Percentiles rank a stretch among this genome's conserved stretches.
Conservation (phyloP, 2,329 filamentous ascomycete genomes). For the Fragosphaeria purpurea region DNA sequence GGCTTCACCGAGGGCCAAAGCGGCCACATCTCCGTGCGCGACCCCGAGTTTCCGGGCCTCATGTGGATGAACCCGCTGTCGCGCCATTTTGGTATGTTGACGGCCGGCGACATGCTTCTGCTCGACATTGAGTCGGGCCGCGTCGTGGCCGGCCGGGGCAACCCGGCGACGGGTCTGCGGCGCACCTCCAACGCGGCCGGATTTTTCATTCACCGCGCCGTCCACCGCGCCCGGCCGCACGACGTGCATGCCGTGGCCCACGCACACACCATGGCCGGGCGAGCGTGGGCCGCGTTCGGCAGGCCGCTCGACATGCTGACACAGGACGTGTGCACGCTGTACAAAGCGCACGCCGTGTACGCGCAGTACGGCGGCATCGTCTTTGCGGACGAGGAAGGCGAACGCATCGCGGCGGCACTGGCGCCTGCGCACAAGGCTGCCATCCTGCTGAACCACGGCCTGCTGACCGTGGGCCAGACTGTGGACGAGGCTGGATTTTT, state of each 20-base stretch:
- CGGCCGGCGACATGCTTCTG: constrained; percentile 58
- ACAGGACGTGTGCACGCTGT: constrained; percentile 56
- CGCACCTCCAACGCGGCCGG: constrained; percentile 54
- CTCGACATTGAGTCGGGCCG: constrained; percentile 47
- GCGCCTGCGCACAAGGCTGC: constrained; percentile 48
- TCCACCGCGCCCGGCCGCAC: constrained; percentile 52
- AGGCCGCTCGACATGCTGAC: constrained; percentile 60
- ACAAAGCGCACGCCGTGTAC: constrained; percentile 52
- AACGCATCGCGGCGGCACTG: constrained; percentile 52
- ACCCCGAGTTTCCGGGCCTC: constrained; percentile 48
- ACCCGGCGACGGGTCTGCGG: constrained; percentile 21
- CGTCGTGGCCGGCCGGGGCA: constrained; percentile 50
- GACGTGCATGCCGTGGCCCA: constrained; percentile 60
- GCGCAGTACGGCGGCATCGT: constrained; percentile 45
- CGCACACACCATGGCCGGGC: constrained; percentile 54
- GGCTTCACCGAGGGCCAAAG: constrained; percentile 55
- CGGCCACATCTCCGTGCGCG: constrained; percentile 56
- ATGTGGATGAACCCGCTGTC: constrained; percentile 60
- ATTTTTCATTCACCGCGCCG: constrained; percentile 58
- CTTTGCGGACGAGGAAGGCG: constrained; percentile 54
- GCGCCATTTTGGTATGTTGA: constrained; percentile 56
- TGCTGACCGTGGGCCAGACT: constrained; percentile 59
- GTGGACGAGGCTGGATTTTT: constrained; percentile 67
- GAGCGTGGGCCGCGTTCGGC: constrained; percentile 58
- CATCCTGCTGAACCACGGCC: constrained; percentile 61